phyloP scores from a whole-genome alignment of 192 early-diverging fungal species.

The Diversispora epigaea region DNA sequence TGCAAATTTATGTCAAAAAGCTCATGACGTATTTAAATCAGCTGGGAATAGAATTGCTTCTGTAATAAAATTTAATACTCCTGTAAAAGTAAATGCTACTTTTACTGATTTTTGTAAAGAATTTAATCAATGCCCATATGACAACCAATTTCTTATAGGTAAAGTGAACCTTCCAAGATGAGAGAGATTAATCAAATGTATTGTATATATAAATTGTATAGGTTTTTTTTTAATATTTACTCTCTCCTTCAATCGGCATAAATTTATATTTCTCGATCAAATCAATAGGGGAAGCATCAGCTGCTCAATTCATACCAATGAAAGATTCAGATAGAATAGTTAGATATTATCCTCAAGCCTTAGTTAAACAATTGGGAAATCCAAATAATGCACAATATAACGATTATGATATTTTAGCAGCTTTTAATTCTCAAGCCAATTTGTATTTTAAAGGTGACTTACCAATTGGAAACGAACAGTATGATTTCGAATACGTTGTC shows the following conservation, averaged over 20 bases:
- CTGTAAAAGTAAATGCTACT: background rate
- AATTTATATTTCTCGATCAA: background rate
- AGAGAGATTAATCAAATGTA: too few species aligned
- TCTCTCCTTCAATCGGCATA: background rate
- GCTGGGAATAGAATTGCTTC: background rate
- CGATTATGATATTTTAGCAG: background rate
- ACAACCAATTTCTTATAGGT: background rate
- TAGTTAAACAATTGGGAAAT: slow-evolving; percentile 8
- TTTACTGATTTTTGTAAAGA: slow-evolving; percentile 3
- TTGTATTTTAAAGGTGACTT: background rate
- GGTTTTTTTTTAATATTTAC: background rate
- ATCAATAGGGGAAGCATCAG: background rate
- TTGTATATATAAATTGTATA: background rate
- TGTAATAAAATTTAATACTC: background rate
- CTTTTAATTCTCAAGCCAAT: background rate
- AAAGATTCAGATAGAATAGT: background rate
- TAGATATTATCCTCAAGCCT: slow-evolving; percentile 15
- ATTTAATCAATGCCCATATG: too few species aligned
- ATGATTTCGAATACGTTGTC: background rate
- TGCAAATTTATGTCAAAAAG: background rate
- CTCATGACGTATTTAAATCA: background rate
- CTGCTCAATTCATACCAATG: background rate
- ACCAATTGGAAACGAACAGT: background rate
- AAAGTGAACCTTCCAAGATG: background rate
- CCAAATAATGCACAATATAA: background rate